Evolutionary conservation across 2,329 filamentous ascomycete species (phyloP).

Genomic region (Emericellopsis atlantica): DNA sequence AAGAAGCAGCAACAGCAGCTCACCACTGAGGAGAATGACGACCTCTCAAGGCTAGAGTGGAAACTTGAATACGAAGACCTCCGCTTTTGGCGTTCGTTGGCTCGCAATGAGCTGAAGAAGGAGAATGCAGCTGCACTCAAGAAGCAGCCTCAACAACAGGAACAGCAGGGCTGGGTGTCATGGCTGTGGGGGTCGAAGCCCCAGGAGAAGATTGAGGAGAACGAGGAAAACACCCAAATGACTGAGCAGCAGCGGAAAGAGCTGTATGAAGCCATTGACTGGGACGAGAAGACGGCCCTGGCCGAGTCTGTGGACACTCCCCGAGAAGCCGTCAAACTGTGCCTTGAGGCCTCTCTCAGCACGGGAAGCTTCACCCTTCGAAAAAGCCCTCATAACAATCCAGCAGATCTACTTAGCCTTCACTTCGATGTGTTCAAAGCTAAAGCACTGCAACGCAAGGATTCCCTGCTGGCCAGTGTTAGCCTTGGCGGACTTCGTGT

Average conservation of each 20-base stretch:
- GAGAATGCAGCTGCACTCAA: conserved; percentile 87
- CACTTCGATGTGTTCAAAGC: conserved; percentile 93
- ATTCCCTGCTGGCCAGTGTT: conserved; percentile 79
- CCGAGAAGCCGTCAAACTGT: conserved; percentile 82
- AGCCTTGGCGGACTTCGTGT: conserved; percentile 87
- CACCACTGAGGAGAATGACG: conserved; percentile 54
- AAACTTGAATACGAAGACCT: conserved; percentile 91
- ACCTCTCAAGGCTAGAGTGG: conserved; percentile 66
- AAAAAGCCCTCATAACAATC: conserved; percentile 47
- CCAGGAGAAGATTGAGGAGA: conserved; percentile 42
- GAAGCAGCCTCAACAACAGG: conserved; percentile 35
- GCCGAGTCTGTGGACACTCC: conserved; percentile 82
- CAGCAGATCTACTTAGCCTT: conserved; percentile 72
- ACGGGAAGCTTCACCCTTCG: conserved; percentile 94
- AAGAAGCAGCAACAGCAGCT: conserved; percentile 66
- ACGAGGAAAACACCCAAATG: conserved; percentile 68
- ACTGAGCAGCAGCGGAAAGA: conserved; percentile 94
- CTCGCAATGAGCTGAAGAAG: conserved; percentile 87
- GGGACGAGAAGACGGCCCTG: conserved; percentile 89
- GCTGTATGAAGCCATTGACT: conserved; percentile 94
- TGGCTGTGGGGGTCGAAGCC: conserved; percentile 86
- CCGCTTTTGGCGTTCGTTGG: conserved; percentile 91
- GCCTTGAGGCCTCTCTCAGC: conserved; percentile 83
- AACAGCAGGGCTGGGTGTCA: conserved; percentile 76
- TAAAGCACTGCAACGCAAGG: conserved; percentile 77